These are phyloP conservation scores for Xylaria cubensis DNA, from an alignment of 495 filamentous ascomycete species.

Conservation along the genomic window DNA sequence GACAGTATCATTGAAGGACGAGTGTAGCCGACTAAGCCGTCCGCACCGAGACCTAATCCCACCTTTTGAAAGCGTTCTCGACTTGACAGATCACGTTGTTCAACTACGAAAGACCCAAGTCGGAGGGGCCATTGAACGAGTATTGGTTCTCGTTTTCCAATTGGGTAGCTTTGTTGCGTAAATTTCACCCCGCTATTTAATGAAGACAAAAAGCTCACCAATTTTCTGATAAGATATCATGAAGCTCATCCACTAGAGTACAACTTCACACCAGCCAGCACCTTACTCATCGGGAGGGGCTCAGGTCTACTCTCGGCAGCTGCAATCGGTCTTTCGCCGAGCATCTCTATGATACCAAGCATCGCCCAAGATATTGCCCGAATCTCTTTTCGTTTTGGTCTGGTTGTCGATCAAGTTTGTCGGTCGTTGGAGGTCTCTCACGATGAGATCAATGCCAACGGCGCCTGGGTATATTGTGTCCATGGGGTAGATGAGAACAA, in stretches of 20 bases:
- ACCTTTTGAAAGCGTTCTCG: conserved; percentile 6
- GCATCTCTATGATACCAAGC: background rate
- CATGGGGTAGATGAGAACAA: background rate
- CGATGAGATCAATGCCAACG: background rate
- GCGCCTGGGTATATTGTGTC: background rate
- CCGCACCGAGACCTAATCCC: background rate
- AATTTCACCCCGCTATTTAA: too few relatives aligned
- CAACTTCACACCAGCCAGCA: background rate
- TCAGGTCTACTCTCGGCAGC: background rate
- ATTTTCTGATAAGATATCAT: background rate
- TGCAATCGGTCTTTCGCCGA: background rate
- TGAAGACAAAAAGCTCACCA: too few relatives aligned
- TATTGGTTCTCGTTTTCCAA: background rate
- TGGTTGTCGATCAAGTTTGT: background rate
- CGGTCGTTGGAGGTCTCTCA: background rate
- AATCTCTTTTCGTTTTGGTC: background rate
- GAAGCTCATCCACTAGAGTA: background rate
- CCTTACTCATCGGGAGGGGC: background rate
- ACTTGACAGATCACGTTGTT: conserved; percentile 6
- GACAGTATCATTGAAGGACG: background rate
- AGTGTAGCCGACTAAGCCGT: background rate
- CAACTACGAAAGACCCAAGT: background rate
- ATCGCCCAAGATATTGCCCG: background rate
- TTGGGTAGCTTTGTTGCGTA: background rate
- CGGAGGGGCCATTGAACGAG: background rate